Percentiles rank a stretch among this genome's conserved stretches.
Evolutionary conservation across 352 stramenopile genomes (phyloP).

Genomic region (Phytopythium delawarense): DNA sequence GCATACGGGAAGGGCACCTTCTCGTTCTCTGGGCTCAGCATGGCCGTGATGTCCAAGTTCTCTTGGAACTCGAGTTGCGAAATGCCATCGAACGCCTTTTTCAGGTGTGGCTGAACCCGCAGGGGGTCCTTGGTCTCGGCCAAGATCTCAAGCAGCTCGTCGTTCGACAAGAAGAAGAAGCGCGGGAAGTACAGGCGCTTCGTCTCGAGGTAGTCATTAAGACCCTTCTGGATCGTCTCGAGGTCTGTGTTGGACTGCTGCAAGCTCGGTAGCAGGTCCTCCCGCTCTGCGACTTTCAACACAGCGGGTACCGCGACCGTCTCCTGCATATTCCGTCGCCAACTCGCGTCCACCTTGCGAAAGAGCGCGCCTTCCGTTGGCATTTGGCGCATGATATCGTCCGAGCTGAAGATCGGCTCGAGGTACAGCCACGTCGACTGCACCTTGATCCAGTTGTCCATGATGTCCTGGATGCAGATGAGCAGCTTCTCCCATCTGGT

Average conservation of each 20-base stretch:
- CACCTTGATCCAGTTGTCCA: conserved; percentile 94
- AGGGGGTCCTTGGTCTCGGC: conserved; percentile 92
- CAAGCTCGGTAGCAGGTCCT: conserved; percentile 76
- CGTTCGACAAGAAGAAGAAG: conserved; percentile 93
- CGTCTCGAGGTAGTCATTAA: conserved; percentile 91
- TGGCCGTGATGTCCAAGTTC: conserved; percentile 91
- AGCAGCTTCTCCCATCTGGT: conserved; percentile 89
- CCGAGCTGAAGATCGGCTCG: conserved; percentile 91
- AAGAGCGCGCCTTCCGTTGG: conserved; percentile 85
- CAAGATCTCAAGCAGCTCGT: conserved; percentile 91
- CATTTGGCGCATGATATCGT: conserved; percentile 94
- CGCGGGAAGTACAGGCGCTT: conserved; percentile 89
- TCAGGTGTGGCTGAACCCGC: conserved; percentile 93
- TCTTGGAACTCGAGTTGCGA: conserved; percentile 89
- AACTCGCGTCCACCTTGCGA: conserved; percentile 84
- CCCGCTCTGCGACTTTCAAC: conserved; percentile 69
- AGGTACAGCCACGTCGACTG: conserved; percentile 93
- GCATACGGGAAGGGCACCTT: conserved; percentile 88
- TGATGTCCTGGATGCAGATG: conserved; percentile 88
- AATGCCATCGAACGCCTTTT: conserved; percentile 95
- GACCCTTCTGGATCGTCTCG: conserved; percentile 93
- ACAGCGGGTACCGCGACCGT: conserved; percentile 72
- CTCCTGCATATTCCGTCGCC: conserved; percentile 86
- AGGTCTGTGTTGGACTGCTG: conserved; percentile 90
- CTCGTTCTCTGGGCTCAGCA: conserved; percentile 85